These are phyloP conservation scores for Coleophoma cylindrospora DNA, from an alignment of 2,329 filamentous ascomycete species.

Conservation along the genomic window DNA sequence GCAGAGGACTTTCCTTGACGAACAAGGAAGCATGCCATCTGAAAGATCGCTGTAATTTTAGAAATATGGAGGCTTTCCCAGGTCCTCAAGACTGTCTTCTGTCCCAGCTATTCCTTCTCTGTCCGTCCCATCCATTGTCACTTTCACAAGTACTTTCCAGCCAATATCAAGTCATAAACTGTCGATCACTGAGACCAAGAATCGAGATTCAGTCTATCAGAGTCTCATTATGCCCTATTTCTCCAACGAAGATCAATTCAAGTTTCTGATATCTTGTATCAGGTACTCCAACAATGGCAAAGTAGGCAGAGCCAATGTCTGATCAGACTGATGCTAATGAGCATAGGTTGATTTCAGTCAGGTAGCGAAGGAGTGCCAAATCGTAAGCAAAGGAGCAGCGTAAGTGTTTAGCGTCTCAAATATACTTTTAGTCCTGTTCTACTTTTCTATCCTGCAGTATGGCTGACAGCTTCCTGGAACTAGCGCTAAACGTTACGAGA, in stretches of 20 bases:
- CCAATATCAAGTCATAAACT: no score
- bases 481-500: slow-evolving; percentile 64
- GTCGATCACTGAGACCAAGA: neutral
- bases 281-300: slow-evolving; percentile 53
- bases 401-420: slow-evolving; percentile 38
- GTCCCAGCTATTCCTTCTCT: no score
- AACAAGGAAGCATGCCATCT: slow-evolving; percentile 2
- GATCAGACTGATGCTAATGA: neutral
- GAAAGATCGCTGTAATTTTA: slow-evolving; percentile 10
- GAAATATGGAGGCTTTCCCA: slow-evolving; percentile 11
- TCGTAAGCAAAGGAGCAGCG: slow-evolving; percentile 65
- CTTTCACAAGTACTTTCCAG: no score
- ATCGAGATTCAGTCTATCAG: neutral
- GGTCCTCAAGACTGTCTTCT: no score
- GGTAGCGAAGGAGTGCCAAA: slow-evolving; percentile 59
- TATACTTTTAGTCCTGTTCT: no score
- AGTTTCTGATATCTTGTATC: slow-evolving; percentile 64
- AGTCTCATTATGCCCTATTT: slow-evolving; percentile 40
- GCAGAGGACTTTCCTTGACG: slow-evolving; percentile 18
- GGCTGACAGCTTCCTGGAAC: slow-evolving; percentile 1
- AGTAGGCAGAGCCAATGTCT: slow-evolving; percentile 32
- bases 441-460: no score
- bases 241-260: slow-evolving; percentile 52
- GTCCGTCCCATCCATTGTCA: no score
- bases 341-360: slow-evolving; percentile 58